Percentiles rank a stretch among this genome's conserved stretches.
phyloP scores from a whole-genome alignment of 495 filamentous ascomycete genomes.

The Penicillium alfredii region DNA sequence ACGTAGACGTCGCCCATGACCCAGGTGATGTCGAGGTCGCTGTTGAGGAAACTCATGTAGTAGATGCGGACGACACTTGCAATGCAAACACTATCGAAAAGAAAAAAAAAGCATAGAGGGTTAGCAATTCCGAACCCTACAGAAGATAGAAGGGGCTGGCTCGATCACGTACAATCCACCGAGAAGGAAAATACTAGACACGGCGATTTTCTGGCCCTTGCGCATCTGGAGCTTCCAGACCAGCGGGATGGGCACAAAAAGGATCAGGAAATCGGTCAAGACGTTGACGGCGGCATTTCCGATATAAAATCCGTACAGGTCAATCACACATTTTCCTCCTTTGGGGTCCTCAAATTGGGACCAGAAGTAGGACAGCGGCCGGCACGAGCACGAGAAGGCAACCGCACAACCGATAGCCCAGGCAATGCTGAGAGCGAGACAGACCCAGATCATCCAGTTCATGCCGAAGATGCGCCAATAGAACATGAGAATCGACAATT shows the following conservation, averaged over 20 bases:
- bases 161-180: slow-evolving; percentile 30
- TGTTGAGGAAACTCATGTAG: slow-evolving; percentile 17
- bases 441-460: slow-evolving; percentile 9
- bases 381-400: slow-evolving; percentile 5
- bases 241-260: slow-evolving; percentile 43
- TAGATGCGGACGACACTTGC: slow-evolving; percentile 24
- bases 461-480: slow-evolving; percentile 24
- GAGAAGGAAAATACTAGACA: slow-evolving; percentile 44
- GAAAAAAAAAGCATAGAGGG: not conserved
- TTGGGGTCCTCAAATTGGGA: slow-evolving; percentile 1
- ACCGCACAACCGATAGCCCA: slow-evolving; percentile 16
- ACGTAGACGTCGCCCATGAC: slow-evolving; percentile 35
- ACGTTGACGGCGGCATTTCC: slow-evolving; percentile 49
- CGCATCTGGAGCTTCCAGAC: slow-evolving; percentile 39
- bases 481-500: slow-evolving; percentile 18
- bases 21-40: slow-evolving; percentile 29
- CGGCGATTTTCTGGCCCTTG: slow-evolving; percentile 37
- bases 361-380: slow-evolving; percentile 21
- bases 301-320: slow-evolving; percentile 21
- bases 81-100: slow-evolving; percentile 13
- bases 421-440: slow-evolving; percentile 3
- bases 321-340: slow-evolving; percentile 10
- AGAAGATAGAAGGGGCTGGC: not conserved
- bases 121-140: too few species aligned
- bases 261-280: slow-evolving; percentile 46